These are phyloP conservation scores for Erodium chrysanthum DNA, from an alignment of 441 rosid species.

Conservation along the genomic window DNA sequence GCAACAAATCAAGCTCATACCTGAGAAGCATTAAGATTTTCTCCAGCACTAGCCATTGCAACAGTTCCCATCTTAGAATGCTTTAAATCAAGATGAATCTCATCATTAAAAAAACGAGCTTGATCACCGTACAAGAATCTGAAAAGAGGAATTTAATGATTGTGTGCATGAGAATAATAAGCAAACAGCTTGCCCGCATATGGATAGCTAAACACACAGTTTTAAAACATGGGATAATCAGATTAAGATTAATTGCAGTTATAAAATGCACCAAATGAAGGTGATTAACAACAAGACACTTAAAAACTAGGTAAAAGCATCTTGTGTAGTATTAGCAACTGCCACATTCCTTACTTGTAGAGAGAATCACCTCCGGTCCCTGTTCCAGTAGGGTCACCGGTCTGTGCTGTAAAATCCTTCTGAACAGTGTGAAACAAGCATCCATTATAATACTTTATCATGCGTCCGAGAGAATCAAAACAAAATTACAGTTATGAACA, in stretches of 20 bases:
- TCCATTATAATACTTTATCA: slow-evolving; percentile 81
- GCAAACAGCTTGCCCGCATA: neutral
- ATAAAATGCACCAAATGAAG: neutral
- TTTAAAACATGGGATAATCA: neutral
- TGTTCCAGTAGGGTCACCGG: slow-evolving; percentile 84
- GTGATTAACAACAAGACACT: neutral
- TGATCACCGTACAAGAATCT: slow-evolving; percentile 84
- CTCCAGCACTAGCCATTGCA: slow-evolving; percentile 97
- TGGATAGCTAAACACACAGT: neutral
- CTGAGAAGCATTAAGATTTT: slow-evolving; percentile 96
- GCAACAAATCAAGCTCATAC: slow-evolving; percentile 23
- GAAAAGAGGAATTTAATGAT: slow-evolving; percentile 16
- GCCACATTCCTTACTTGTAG: slow-evolving; percentile 46
- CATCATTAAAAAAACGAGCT: slow-evolving; percentile 82
- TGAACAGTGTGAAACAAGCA: slow-evolving; percentile 80
- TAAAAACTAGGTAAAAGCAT: neutral
- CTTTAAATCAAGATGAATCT: slow-evolving; percentile 79
- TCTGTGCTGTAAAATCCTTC: slow-evolving; percentile 92
- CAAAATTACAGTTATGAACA: neutral
- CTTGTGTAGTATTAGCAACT: neutral
- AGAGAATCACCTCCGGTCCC: slow-evolving; percentile 81
- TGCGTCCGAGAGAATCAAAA: slow-evolving; percentile 19
- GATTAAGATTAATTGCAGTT: neutral
- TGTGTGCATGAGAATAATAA: neutral
- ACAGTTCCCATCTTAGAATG: slow-evolving; percentile 79